A percentile compares a stretch with the other conserved stretches of the same genome.
Evolutionary conservation across 2,329 filamentous ascomycete genomes (phyloP).

Genomic region (Hypoxylon sp.): DNA sequence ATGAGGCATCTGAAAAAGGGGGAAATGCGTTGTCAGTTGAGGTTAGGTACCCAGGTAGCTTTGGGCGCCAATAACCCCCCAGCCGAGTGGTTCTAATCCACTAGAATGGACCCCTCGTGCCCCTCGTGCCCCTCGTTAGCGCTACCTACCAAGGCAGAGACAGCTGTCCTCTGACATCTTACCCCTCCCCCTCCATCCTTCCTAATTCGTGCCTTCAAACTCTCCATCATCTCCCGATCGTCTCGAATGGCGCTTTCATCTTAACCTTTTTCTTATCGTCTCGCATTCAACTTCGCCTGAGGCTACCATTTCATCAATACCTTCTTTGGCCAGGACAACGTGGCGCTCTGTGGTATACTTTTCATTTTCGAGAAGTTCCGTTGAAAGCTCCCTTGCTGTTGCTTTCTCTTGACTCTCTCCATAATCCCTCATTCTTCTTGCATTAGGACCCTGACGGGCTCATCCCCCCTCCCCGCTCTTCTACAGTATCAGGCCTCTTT

Average conservation of each 20-base stretch:
- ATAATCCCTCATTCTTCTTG: constrained; percentile 29
- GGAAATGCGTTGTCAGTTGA: constrained; percentile 1
- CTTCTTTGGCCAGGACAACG: not conserved
- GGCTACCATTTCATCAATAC: constrained; percentile 5
- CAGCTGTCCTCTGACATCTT: constrained; percentile 13
- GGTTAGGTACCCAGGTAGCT: constrained; percentile 23
- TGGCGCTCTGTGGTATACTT: constrained; percentile 6
- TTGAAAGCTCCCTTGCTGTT: not conserved
- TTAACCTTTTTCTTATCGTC: constrained; percentile 3
- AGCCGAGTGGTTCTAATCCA: constrained; percentile 18
- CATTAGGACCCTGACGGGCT: constrained; percentile 21
- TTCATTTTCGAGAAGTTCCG: not conserved
- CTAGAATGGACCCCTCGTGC: constrained; percentile 20
- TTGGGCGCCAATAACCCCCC: constrained; percentile 42
- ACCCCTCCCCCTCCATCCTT: constrained; percentile 35
- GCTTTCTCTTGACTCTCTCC: constrained; percentile 2
- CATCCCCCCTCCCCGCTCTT: constrained; percentile 30
- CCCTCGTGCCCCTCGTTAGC: constrained; percentile 10
- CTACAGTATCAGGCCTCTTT: constrained; percentile 40
- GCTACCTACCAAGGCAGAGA: not conserved
- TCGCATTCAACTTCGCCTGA: not conserved
- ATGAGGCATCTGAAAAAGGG: not conserved
- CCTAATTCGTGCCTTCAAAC: constrained; percentile 23
- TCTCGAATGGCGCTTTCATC: constrained; percentile 17
- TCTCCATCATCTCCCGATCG: constrained; percentile 34